A percentile compares a stretch with the other conserved stretches of the same genome.
phyloP scores from a whole-genome alignment of 768 basidiomycete species.

The Dacryopinax spathularia region DNA sequence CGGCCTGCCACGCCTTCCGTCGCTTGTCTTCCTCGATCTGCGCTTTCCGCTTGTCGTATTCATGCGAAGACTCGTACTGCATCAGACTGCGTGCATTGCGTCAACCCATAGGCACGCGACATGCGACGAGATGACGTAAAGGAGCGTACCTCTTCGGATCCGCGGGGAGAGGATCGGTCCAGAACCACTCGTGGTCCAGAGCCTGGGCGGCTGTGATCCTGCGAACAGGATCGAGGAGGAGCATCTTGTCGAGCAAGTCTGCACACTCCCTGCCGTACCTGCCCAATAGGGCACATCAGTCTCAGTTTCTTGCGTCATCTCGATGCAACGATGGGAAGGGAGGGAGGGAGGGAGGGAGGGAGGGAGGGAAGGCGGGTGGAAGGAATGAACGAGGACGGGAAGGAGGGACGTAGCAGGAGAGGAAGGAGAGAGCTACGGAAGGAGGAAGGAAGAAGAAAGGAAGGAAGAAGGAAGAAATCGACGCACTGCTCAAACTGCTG shows the following conservation, averaged over 20 bases:
- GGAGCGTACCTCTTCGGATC: slow-evolving; percentile 24
- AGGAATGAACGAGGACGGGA: too few relatives aligned
- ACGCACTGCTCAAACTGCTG: slow-evolving; percentile 7
- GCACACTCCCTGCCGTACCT: slow-evolving; percentile 59
- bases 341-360: neutral
- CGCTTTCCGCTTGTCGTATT: slow-evolving; percentile 43
- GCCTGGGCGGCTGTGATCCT: slow-evolving; percentile 76
- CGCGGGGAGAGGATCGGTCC: slow-evolving; percentile 67
- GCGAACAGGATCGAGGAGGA: slow-evolving; percentile 69
- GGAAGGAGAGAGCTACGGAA: neutral
- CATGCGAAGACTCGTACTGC: slow-evolving; percentile 67
- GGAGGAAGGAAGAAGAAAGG: neutral
- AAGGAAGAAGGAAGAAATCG: neutral
- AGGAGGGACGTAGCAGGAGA: too few relatives aligned
- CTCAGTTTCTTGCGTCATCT: neutral
- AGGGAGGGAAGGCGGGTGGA: neutral
- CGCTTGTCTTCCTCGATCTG: slow-evolving; percentile 1
- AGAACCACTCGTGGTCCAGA: slow-evolving; percentile 87
- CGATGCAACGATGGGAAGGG: slow-evolving; percentile 6
- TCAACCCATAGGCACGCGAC: slow-evolving; percentile 6
- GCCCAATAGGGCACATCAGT: neutral
- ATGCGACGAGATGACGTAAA: neutral
- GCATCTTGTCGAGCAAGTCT: slow-evolving; percentile 68
- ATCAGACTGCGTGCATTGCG: slow-evolving; percentile 40
- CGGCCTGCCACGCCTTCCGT: neutral